Evolutionary conservation across 768 basidiomycete genomes (phyloP), one percentile per base, ranked within the genome.

Genomic region (Phylloporus sp.): DNA sequence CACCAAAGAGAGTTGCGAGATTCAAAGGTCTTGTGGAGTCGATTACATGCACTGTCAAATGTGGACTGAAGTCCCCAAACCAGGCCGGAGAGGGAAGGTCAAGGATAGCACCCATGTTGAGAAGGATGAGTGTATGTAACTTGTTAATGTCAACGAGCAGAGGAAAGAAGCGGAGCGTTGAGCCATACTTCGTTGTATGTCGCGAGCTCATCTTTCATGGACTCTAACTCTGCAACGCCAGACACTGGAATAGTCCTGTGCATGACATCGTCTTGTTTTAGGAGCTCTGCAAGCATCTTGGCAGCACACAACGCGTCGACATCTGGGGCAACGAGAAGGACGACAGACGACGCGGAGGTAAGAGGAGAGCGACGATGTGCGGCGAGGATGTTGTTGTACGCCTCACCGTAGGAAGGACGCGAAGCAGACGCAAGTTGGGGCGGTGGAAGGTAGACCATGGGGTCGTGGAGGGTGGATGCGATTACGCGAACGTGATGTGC

Each of bases 271-370:
- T 99, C 97, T 60, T 95, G 91, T 60, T 84, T 88, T 72, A 99
- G 84, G 16, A 99, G 74, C 29, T 86, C 85, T 11, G 88, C 85
- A 40, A 98, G 80, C 82, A 98, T 95, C 40, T 85, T 81, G 5
- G 91, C 85, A 10, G 93, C 93, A 66, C 92, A 94, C 6, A 97
- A 74, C 5, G 91, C 91, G 72, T 99, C 95, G 46, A 94, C 89
- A 64, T 95, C 90, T 10, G 92, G 88, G 3, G 91, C 85, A 41
- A 91, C 91, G 50, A 95, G 82, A 44, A 95, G 79, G 58, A 90
- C 80, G 54, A 94, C 84, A 1, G 91, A 90, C 10, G 90, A 85
- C 2, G 89, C 91, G 4, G 91, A 85, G 12, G 86, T 82, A 35
- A 82, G 75, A 2, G 88, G 88, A 0, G 86, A 84, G 41, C 84